These are phyloP conservation scores for Yamadazyma atlantica DNA, from an alignment of 1,139 yeast species.

Conservation along the genomic window DNA sequence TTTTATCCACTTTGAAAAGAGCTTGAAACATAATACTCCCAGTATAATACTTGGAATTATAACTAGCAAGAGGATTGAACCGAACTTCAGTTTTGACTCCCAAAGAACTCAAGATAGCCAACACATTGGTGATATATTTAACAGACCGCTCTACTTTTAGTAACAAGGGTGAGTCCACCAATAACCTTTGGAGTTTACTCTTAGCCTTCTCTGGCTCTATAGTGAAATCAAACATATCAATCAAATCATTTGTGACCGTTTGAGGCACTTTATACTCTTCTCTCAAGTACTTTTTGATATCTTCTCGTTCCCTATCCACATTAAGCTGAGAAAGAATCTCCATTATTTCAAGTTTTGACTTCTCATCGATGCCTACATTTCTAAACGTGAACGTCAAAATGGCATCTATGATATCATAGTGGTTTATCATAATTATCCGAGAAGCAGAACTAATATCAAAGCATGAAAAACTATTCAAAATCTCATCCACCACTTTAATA, in stretches of 20 bases:
- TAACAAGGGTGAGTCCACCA: conserved; percentile 74
- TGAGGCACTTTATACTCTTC: conserved; percentile 75
- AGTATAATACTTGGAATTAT: conserved; percentile 73
- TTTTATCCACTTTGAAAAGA: conserved; percentile 55
- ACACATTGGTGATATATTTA: conserved; percentile 56
- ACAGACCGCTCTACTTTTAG: conserved; percentile 62
- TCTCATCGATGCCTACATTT: conserved; percentile 61
- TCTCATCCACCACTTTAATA: conserved; percentile 75
- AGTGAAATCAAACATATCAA: conserved; percentile 76
- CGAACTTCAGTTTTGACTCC: conserved; percentile 40
- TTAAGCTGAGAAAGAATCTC: conserved; percentile 76
- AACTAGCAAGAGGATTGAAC: conserved; percentile 76
- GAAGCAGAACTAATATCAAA: conserved; percentile 49
- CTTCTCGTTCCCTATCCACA: conserved; percentile 63
- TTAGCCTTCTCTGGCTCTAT: conserved; percentile 65
- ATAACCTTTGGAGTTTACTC: conserved; percentile 59
- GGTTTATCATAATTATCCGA: conserved; percentile 66
- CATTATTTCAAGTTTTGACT: conserved; percentile 67
- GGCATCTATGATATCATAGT: conserved; percentile 72
- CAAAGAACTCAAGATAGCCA: conserved; percentile 52
- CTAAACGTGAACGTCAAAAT: conserved; percentile 68
- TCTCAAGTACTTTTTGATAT: conserved; percentile 63
- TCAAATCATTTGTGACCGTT: conserved; percentile 72
- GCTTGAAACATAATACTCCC: conserved; percentile 90
- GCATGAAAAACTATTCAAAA: conserved; percentile 63